These are phyloP conservation scores for Selaginella tamariscina DNA, from an alignment of 75 land plant species.

Conservation along the genomic window DNA sequence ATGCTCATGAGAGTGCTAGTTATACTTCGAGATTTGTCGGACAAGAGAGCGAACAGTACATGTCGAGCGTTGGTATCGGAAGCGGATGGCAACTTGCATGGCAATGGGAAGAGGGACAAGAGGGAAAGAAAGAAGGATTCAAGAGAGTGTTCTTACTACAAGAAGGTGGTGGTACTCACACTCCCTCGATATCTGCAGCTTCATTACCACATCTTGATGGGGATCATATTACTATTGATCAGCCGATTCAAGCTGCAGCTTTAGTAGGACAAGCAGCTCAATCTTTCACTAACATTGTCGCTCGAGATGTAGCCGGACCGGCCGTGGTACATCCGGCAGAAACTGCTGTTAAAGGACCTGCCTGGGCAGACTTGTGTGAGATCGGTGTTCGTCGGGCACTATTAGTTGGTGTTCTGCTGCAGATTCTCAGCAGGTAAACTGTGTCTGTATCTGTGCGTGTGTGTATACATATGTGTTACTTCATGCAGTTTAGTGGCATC, in stretches of 20 bases:
- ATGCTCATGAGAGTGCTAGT: too few relatives aligned
- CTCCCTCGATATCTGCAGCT: slow-evolving; percentile 2
- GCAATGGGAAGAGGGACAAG: slow-evolving; percentile 4
- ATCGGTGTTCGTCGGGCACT: slow-evolving; percentile 23
- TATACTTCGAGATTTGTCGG: too few relatives aligned
- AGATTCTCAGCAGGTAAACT: slow-evolving; percentile 16
- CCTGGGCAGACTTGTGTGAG: slow-evolving; percentile 21
- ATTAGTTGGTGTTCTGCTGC: slow-evolving; percentile 21
- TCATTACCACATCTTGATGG: not conserved
- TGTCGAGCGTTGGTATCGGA: not conserved
- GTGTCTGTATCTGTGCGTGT: not conserved
- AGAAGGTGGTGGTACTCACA: not conserved
- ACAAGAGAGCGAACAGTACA: too few relatives aligned
- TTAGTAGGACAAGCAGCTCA: slow-evolving; percentile 19
- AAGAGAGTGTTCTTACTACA: not conserved
- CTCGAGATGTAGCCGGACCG: slow-evolving; percentile 14
- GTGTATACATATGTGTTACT: not conserved
- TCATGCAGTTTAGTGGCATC: slow-evolving; percentile 10
- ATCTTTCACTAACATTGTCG: not conserved
- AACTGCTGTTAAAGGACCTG: slow-evolving; percentile 15
- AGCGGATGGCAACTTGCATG: not conserved
- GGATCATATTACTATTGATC: not conserved
- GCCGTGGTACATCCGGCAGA: slow-evolving; percentile 25
- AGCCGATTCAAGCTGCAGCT: slow-evolving; percentile 23
- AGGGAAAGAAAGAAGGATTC: not conserved